Evolutionary conservation across 495 filamentous ascomycete species (phyloP).

Genomic region (Eremomyces bilateralis): DNA sequence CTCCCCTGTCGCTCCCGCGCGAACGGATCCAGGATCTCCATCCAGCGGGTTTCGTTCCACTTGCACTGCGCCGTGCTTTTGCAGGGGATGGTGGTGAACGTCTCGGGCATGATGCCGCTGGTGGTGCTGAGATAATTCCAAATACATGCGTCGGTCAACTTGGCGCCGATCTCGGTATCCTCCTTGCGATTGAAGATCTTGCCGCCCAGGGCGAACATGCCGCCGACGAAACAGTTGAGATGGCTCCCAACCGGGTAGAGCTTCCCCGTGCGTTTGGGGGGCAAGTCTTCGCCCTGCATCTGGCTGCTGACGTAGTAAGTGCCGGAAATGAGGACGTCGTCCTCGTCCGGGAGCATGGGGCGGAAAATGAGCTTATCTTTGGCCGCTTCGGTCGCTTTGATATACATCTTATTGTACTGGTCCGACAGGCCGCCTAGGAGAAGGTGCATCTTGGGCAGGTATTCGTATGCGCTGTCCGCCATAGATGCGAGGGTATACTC

Average conservation of each 20-base stretch:
- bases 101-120: slow-evolving; percentile 66
- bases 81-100: slow-evolving; percentile 43
- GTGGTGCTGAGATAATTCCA: slow-evolving; percentile 74
- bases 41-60: slow-evolving; percentile 44
- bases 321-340: slow-evolving; percentile 54
- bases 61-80: slow-evolving; percentile 33
- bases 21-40: slow-evolving; percentile 9
- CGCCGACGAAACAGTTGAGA: slow-evolving; percentile 76
- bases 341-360: slow-evolving; percentile 56
- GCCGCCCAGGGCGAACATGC: slow-evolving; percentile 80
- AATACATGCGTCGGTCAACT: slow-evolving; percentile 78
- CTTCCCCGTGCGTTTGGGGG: slow-evolving; percentile 10
- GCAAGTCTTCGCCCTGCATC: slow-evolving; percentile 15
- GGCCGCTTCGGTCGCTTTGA: slow-evolving; percentile 42
- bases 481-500: slow-evolving; percentile 59
- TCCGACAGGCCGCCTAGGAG: slow-evolving; percentile 64
- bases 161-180: slow-evolving; percentile 63
- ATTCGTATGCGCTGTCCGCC: slow-evolving; percentile 87
- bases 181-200: slow-evolving; percentile 60
- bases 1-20: not conserved
- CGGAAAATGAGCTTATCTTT: slow-evolving; percentile 64
- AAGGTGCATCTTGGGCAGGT: slow-evolving; percentile 56
- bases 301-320: slow-evolving; percentile 27
- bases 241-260: slow-evolving; percentile 46
- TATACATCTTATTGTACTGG: slow-evolving; percentile 70